Conservation (phyloP, 306 rosid genomes). For the Dryas alaskensis region DNA sequence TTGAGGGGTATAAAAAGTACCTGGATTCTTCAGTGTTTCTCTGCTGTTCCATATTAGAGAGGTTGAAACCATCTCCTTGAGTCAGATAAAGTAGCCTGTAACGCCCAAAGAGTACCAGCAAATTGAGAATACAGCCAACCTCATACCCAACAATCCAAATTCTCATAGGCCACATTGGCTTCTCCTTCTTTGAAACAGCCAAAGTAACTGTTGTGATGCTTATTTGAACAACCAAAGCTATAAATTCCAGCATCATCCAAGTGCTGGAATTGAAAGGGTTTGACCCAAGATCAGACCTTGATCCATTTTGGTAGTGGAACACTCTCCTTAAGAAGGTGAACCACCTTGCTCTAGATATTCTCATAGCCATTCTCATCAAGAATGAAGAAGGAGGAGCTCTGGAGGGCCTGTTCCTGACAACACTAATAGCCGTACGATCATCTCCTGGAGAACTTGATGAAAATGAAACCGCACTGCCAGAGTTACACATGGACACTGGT, state of each 20-base stretch:
- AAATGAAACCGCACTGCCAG: conserved; percentile 36
- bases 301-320: conserved; percentile 90
- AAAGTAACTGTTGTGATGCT: conserved; percentile 49
- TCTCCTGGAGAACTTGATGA: conserved; percentile 45
- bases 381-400: conserved; percentile 42
- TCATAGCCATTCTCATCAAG: conserved; percentile 59
- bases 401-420: conserved; percentile 38
- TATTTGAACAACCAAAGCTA: conserved; percentile 67
- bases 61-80: conserved; percentile 51
- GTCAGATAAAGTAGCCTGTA: conserved; percentile 44
- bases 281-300: conserved; percentile 78
- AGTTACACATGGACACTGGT: conserved; percentile 34
- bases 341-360: conserved; percentile 94
- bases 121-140: conserved; percentile 71
- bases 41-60: conserved; percentile 71
- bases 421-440: conserved; percentile 28
- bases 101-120: conserved; percentile 78
- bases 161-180: conserved; percentile 98
- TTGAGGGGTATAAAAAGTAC: conserved; percentile 38
- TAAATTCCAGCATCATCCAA: conserved; percentile 81
- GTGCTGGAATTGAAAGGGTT: conserved; percentile 82
- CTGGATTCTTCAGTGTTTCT: conserved; percentile 72
- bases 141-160: conserved; percentile 84
- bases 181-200: conserved; percentile 67
- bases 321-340: conserved; percentile 82